A percentile compares a stretch with the other conserved stretches of the same genome.
Evolutionary conservation across 441 rosid species (phyloP).

Genomic region (Bocquillonia castaneifolia): DNA sequence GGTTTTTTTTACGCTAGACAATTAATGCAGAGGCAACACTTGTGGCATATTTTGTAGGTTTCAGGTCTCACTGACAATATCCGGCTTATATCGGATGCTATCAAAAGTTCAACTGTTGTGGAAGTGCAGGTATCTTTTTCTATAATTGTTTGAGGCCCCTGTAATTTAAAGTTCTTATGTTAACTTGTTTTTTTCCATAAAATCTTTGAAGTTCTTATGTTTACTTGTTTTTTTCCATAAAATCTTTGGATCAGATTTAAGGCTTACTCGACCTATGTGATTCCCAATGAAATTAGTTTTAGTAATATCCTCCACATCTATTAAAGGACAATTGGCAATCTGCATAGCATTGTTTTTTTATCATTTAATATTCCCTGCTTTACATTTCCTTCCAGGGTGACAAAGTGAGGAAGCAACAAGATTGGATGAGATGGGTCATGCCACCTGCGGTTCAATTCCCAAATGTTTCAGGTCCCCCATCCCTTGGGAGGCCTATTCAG

Average conservation of each 20-base stretch:
- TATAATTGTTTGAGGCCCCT: not conserved
- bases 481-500: conserved; percentile 28
- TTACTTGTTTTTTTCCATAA: not conserved
- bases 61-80: conserved; percentile 52
- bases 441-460: conserved; percentile 34
- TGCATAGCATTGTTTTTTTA: not conserved
- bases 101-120: conserved; percentile 49
- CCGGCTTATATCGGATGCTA: conserved; percentile 56
- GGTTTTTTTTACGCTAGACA: not conserved
- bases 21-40: conserved; percentile 5
- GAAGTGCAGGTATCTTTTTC: conserved; percentile 62
- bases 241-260: not conserved
- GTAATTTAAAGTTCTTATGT: not conserved
- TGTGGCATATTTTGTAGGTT: conserved; percentile 42
- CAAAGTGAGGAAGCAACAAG: conserved; percentile 51
- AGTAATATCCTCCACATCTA: not conserved
- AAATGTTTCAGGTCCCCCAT: conserved; percentile 27
- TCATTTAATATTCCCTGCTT: not conserved
- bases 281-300: not conserved
- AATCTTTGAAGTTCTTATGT: not conserved
- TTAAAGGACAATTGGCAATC: not conserved
- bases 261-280: not conserved
- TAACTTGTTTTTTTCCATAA: not conserved
- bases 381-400: conserved; percentile 46
- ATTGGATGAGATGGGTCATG: conserved; percentile 63